Percentiles rank a stretch among this genome's conserved stretches.
Conservation (phyloP, 2,329 filamentous ascomycete genomes). For the Penicillium aurantiogriseum region DNA sequence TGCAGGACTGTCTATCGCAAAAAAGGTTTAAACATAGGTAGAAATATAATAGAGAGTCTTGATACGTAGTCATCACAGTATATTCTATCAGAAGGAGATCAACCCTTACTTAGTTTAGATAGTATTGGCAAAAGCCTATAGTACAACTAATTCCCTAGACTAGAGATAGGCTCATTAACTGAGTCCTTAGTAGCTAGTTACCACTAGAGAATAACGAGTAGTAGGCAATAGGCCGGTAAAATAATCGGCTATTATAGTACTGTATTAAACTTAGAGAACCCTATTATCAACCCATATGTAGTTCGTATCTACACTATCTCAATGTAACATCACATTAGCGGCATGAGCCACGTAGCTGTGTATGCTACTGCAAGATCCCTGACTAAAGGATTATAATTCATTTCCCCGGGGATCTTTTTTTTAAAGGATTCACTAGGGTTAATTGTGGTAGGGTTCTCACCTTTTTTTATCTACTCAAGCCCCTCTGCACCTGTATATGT, state of each 20-base stretch:
- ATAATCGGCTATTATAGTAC: no score
- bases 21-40: background rate
- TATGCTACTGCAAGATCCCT: background rate
- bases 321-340: background rate
- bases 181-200: no score
- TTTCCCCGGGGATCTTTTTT: background rate
- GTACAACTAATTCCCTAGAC: no score
- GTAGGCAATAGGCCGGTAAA: no score
- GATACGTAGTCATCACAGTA: background rate
- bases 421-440: background rate
- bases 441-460: background rate
- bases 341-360: background rate
- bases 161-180: no score
- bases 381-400: background rate
- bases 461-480: background rate
- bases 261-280: no score
- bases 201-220: no score
- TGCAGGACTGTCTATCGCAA: conserved; percentile 2
- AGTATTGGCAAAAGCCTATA: no score
- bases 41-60: background rate
- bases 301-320: background rate
- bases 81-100: no score
- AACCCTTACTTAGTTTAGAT: no score
- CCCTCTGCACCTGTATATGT: no score
- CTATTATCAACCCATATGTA: background rate